A percentile compares a stretch with the other conserved stretches of the same genome.
These are phyloP conservation scores for Pseudopithomyces chartarum DNA, from an alignment of 2,329 filamentous ascomycete genomes.

Conservation along the genomic window DNA sequence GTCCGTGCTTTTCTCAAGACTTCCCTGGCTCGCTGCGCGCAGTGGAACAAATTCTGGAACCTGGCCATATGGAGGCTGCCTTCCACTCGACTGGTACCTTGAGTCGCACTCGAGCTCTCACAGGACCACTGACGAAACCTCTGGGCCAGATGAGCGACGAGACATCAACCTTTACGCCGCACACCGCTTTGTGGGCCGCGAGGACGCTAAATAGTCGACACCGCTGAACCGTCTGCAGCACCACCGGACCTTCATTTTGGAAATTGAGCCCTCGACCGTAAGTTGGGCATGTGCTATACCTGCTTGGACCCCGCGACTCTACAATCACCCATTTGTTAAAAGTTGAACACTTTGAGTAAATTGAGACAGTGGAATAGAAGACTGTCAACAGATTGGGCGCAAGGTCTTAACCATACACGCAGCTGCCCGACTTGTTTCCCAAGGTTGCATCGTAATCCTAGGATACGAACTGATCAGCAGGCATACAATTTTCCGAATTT, in stretches of 20 bases:
- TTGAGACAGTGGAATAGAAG: background rate
- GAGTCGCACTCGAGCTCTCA: background rate
- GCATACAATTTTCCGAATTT: background rate
- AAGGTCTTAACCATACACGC: background rate
- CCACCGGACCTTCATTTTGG: background rate
- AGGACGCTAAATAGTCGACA: slow-evolving; percentile 6
- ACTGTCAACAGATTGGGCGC: background rate
- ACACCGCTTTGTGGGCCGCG: slow-evolving; percentile 7
- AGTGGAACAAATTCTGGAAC: slow-evolving; percentile 4
- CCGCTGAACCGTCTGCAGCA: slow-evolving; percentile 3
- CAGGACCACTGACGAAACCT: background rate
- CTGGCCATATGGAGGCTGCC: slow-evolving; percentile 2
- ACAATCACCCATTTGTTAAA: background rate
- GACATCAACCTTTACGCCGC: background rate
- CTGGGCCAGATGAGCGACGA: background rate
- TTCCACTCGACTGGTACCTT: background rate
- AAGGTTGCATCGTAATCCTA: background rate
- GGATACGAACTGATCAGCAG: background rate
- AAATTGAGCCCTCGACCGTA: background rate
- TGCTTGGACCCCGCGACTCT: slow-evolving; percentile 4
- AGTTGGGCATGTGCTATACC: background rate
- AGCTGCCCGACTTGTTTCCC: background rate
- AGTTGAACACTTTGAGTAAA: background rate
- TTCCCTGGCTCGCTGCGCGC: slow-evolving; percentile 3
- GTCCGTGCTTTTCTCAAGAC: background rate